A percentile compares a stretch with the other conserved stretches of the same genome.
Conservation (phyloP, 1,284 basidiomycete species). For the Trichosporon faecale region DNA sequence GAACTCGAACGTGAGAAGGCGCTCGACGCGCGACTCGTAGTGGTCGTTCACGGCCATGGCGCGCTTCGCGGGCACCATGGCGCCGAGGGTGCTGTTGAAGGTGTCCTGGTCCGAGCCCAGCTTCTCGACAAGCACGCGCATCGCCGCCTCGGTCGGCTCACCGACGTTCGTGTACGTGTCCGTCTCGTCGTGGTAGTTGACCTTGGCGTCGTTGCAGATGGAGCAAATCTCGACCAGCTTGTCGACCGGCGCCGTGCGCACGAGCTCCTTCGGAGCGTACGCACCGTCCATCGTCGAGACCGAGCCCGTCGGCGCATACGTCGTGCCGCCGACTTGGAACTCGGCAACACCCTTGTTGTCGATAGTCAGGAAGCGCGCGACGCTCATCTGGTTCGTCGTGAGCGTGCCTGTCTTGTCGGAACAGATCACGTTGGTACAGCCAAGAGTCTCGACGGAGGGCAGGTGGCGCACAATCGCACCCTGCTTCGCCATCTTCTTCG, state of each 20-base stretch:
- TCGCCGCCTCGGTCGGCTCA: constrained; percentile 93
- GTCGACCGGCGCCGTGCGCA: constrained; percentile 69
- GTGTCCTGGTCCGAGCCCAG: constrained; percentile 55
- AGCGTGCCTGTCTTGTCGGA: constrained; percentile 96
- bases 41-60: constrained; percentile 79
- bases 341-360: constrained; percentile 60
- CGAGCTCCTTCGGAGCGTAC: constrained; percentile 57
- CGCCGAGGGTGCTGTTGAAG: constrained; percentile 58
- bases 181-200: constrained; percentile 72
- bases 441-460: constrained; percentile 93
- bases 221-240: constrained; percentile 82
- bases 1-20: constrained; percentile 93
- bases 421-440: constrained; percentile 94
- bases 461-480: constrained; percentile 94
- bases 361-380: constrained; percentile 75
- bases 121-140: constrained; percentile 92
- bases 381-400: constrained; percentile 95
- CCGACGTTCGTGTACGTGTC: constrained; percentile 78
- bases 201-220: constrained; percentile 88
- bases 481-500: constrained; percentile 96
- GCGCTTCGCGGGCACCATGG: constrained; percentile 62
- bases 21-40: constrained; percentile 69
- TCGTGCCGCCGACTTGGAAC: constrained; percentile 80
- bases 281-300: constrained; percentile 66
- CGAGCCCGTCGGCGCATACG: constrained; percentile 76